Conservation (phyloP, 768 basidiomycete species). For the Cantharellus anzutake region DNA sequence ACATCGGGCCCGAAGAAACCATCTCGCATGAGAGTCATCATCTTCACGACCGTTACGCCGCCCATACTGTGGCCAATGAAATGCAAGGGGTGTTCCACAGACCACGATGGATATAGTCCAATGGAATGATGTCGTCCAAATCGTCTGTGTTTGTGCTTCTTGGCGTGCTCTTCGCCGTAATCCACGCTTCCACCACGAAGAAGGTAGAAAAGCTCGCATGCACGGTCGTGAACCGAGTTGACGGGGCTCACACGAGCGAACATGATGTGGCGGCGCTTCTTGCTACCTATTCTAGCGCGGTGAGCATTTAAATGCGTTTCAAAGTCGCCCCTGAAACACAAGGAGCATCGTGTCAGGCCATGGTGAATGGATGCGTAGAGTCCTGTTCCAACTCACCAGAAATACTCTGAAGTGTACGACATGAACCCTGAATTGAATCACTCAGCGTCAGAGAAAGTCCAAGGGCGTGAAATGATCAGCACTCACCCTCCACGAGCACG, state of each 20-base stretch:
- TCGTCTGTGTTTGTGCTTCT: slow-evolving; percentile 21
- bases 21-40: slow-evolving; percentile 23
- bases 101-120: slow-evolving; percentile 32
- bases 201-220: slow-evolving; percentile 31
- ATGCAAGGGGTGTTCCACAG: slow-evolving; percentile 24
- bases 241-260: slow-evolving; percentile 27
- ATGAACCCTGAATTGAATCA: neutral
- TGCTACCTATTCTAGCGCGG: neutral
- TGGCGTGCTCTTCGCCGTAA: slow-evolving; percentile 27
- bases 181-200: slow-evolving; percentile 30
- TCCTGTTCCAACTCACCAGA: neutral
- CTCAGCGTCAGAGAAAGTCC: neutral
- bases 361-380: neutral
- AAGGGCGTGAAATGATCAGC: neutral
- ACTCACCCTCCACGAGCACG: neutral
- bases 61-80: slow-evolving; percentile 34
- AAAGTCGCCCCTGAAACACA: neutral
- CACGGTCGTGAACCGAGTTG: slow-evolving; percentile 33
- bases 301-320: neutral
- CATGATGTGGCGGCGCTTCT: neutral
- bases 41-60: slow-evolving; percentile 28
- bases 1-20: slow-evolving; percentile 24
- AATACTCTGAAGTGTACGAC: neutral
- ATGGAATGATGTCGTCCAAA: slow-evolving; percentile 23
- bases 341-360: neutral